A percentile compares a stretch with the other conserved stretches of the same genome.
These are phyloP conservation scores for Cercospora zeae-maydis DNA, from an alignment of 2,329 filamentous ascomycete species.

Conservation along the genomic window DNA sequence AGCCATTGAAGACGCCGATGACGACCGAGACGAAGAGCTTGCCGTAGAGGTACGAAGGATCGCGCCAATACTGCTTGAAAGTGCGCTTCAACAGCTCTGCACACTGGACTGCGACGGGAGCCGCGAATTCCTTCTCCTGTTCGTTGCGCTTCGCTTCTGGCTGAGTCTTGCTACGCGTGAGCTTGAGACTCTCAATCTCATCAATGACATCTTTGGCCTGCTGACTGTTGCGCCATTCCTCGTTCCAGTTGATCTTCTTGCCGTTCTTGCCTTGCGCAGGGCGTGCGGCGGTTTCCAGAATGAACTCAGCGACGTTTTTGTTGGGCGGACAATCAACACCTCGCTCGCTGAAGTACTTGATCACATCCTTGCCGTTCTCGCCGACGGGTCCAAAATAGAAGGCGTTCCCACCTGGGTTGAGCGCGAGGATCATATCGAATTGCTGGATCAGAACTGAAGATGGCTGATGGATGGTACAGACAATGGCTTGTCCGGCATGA, in stretches of 20 bases:
- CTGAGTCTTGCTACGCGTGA: conserved; percentile 50
- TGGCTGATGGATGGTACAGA: conserved; percentile 72
- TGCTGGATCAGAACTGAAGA: conserved; percentile 66
- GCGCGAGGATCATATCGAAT: conserved; percentile 69
- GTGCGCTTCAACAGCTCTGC: conserved; percentile 64
- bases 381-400: conserved; percentile 73
- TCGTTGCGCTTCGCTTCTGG: conserved; percentile 37
- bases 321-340: conserved; percentile 63
- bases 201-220: conserved; percentile 57
- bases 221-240: conserved; percentile 66
- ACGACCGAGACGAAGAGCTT: conserved; percentile 70
- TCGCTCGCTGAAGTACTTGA: conserved; percentile 64
- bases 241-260: conserved; percentile 65
- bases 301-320: conserved; percentile 65
- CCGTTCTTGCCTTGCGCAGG: conserved; percentile 52
- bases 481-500: conserved; percentile 64
- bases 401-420: conserved; percentile 65
- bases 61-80: conserved; percentile 64
- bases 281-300: conserved; percentile 62
- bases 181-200: conserved; percentile 64
- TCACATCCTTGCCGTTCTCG: conserved; percentile 60
- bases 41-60: conserved; percentile 71
- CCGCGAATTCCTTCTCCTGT: conserved; percentile 55
- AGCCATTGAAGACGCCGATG: conserved; percentile 73
- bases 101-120: conserved; percentile 61